These are phyloP conservation scores for Antitrichia curtipendula DNA, from an alignment of 225 moss, liverwort and hornwort species.

Conservation along the genomic window DNA sequence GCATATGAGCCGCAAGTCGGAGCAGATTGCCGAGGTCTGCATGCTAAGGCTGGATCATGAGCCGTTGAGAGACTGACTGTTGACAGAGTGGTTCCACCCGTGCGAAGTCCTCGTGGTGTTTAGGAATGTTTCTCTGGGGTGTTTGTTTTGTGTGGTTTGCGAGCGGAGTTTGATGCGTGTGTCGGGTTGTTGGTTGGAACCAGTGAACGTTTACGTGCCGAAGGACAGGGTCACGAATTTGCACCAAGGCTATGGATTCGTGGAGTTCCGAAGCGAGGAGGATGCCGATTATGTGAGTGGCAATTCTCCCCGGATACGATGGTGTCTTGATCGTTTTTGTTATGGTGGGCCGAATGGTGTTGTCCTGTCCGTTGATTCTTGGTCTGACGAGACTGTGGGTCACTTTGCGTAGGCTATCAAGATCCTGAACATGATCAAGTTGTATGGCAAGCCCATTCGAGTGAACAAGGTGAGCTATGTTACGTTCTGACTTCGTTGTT, in stretches of 20 bases:
- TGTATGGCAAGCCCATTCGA: constrained; percentile 94
- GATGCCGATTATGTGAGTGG: constrained; percentile 91
- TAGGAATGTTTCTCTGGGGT: background rate
- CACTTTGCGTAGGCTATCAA: constrained; percentile 21
- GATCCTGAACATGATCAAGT: constrained; percentile 97
- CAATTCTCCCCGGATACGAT: background rate
- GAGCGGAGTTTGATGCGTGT: background rate
- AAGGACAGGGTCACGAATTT: constrained; percentile 99
- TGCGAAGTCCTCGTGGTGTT: background rate
- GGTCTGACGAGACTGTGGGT: background rate
- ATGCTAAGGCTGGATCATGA: background rate
- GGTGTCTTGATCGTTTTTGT: background rate
- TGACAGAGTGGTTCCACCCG: background rate
- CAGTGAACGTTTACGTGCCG: constrained; percentile 97
- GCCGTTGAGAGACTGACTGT: background rate
- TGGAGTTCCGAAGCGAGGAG: constrained; percentile 98
- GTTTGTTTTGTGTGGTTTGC: background rate
- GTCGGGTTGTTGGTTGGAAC: background rate
- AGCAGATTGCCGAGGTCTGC: background rate
- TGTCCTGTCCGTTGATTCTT: background rate
- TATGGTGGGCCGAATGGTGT: background rate
- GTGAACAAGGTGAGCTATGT: constrained; percentile 74
- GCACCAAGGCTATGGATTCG: constrained; percentile 99
- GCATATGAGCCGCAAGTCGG: background rate
- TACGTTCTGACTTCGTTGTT: background rate